phyloP scores from a whole-genome alignment of 345 rosid species.

The Acer saccharum region DNA sequence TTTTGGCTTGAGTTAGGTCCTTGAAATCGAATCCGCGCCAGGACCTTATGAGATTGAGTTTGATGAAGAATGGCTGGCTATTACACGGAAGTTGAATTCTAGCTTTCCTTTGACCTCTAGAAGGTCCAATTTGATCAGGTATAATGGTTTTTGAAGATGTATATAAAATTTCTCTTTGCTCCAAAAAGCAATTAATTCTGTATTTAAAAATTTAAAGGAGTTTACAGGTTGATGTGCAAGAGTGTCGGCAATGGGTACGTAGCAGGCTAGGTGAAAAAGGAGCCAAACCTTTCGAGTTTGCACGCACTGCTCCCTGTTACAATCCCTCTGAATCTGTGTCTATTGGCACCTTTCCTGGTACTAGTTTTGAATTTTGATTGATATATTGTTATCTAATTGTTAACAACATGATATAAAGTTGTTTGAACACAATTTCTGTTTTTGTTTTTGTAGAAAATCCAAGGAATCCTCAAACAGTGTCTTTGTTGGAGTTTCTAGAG shows the following conservation, averaged over 20 bases:
- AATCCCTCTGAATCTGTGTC: constrained; percentile 45
- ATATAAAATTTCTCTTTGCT: not conserved
- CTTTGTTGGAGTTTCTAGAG: constrained; percentile 74
- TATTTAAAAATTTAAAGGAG: constrained; percentile 32
- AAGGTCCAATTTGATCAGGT: constrained; percentile 56
- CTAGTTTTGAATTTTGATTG: not conserved
- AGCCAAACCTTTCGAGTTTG: constrained; percentile 74
- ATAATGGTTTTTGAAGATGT: constrained; percentile 8
- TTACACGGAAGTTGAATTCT: constrained; percentile 67
- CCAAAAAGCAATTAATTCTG: too few species aligned
- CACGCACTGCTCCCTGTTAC: constrained; percentile 57
- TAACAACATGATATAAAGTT: too few species aligned
- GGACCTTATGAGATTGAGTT: constrained; percentile 75
- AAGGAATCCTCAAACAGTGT: constrained; percentile 74
- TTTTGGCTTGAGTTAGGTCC: constrained; percentile 43
- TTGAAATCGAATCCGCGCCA: constrained; percentile 78
- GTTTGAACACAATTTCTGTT: too few species aligned
- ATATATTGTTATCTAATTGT: too few species aligned
- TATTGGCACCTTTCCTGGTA: constrained; percentile 40
- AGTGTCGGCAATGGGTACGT: constrained; percentile 67
- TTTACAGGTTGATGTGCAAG: constrained; percentile 49
- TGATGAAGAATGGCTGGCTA: constrained; percentile 90
- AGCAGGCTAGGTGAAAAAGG: constrained; percentile 58
- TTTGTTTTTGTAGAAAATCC: constrained; percentile 41
- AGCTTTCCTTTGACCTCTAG: constrained; percentile 60